phyloP scores from a whole-genome alignment of 345 rosid genomes.

The Stellera chamaejasme region DNA sequence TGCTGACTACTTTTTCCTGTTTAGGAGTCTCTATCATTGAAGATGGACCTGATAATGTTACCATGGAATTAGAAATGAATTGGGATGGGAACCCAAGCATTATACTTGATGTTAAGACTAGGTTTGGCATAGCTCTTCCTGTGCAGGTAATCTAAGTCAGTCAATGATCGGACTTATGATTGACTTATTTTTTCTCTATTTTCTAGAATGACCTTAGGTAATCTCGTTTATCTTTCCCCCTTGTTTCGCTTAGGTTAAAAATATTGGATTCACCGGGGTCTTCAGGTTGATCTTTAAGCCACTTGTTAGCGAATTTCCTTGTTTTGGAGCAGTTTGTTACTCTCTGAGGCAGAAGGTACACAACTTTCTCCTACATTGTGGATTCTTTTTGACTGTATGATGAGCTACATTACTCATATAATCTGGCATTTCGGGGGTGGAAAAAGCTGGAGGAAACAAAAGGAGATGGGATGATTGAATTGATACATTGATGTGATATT shows the following conservation, averaged over 20 bases:
- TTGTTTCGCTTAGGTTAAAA: slow-evolving; percentile 57
- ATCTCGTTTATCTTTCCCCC: slow-evolving; percentile 9
- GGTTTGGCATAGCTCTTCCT: slow-evolving; percentile 71
- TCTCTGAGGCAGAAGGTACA: slow-evolving; percentile 88
- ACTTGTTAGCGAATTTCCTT: slow-evolving; percentile 82
- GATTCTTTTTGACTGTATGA: not conserved
- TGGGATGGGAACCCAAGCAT: slow-evolving; percentile 95
- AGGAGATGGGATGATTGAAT: too few species aligned
- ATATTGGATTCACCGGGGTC: slow-evolving; percentile 96
- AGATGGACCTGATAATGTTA: slow-evolving; percentile 41
- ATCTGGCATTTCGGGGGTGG: too few species aligned
- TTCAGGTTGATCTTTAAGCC: slow-evolving; percentile 98
- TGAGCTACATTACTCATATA: not conserved
- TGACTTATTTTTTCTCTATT: not conserved
- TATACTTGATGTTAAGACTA: slow-evolving; percentile 60
- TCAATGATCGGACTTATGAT: too few species aligned
- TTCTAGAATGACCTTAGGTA: slow-evolving; percentile 4
- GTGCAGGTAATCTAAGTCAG: slow-evolving; percentile 46
- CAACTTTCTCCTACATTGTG: slow-evolving; percentile 4
- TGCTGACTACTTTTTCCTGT: not conserved
- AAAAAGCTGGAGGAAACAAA: too few species aligned
- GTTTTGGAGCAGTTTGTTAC: slow-evolving; percentile 95
- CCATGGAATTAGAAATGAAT: slow-evolving; percentile 84
- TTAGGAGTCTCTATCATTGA: slow-evolving; percentile 69
- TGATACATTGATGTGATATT: too few species aligned